Evolutionary conservation across 768 basidiomycete species (phyloP), one percentile per base, ranked within the genome.

Genomic region (Lyophyllum atratum): DNA sequence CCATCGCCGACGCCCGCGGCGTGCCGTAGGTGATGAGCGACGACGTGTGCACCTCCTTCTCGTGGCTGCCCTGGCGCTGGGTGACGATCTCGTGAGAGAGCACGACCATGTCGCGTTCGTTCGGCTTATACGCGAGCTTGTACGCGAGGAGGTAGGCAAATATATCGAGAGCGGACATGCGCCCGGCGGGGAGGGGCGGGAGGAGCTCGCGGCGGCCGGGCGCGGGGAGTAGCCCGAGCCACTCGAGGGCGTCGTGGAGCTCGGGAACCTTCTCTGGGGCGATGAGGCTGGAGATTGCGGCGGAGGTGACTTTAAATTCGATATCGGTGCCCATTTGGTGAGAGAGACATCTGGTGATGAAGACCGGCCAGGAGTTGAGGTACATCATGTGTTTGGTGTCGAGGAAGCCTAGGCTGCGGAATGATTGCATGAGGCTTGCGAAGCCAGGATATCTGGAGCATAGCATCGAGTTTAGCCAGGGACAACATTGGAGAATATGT

Each of bases 51-150:
- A 85, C 79, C 61, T 85, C 78, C 61, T 80, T 76, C 34, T 70
- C 55, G 44, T 26, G 43, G 17, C 42, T 33, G 10, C 46, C 69
- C 58, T 28, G 53, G 63, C 61, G 49, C 19, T 42, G 52, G 0
- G 87, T 80, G 49, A 90, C 81, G 62, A 97, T 79, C 69, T 95
- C 88, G 71, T 98, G 95, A 51, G 86, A 78, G 15, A 97, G 84
- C 26, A 96, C 80, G 59, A 95, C 93, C 74, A 93, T 85, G 68
- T 98, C 95, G 17, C 87, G 83, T 70, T 98, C 95, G 37, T 77
- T 73, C 0, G 83, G 81, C 0, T 58, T 67, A 68, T 96, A 97
- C 11, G 77, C 76, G 31, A 95, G 81, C 58, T 85, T 86, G 64
- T 86, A 80, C 0, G 89, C 80, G 15, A 97, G 81, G 7, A 94